These are phyloP conservation scores for Verruconis gallopava DNA, from an alignment of 2,329 filamentous ascomycete genomes.

Conservation along the genomic window DNA sequence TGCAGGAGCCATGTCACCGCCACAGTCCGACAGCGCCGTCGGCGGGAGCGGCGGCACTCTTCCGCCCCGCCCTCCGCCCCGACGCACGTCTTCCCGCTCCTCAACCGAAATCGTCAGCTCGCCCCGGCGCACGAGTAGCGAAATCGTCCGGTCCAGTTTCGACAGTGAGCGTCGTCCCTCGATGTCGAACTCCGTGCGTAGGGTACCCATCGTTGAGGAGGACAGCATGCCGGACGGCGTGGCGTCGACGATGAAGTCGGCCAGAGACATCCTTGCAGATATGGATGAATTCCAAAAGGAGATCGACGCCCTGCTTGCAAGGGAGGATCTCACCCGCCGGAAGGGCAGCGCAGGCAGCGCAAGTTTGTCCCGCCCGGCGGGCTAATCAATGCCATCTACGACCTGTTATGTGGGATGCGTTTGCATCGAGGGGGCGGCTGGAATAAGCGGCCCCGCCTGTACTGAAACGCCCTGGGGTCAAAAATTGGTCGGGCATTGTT, in stretches of 20 bases:
- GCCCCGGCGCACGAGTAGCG: constrained; percentile 3
- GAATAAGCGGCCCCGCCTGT: no score
- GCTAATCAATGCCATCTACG: no score
- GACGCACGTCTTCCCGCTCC: constrained; percentile 1
- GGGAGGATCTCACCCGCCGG: constrained; percentile 3
- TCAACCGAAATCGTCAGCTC: constrained; percentile 7
- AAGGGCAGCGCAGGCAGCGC: not conserved
- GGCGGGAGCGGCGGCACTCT: not conserved
- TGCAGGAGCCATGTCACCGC: not conserved
- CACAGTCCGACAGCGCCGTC: not conserved
- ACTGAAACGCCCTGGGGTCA: no score
- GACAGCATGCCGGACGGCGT: not conserved
- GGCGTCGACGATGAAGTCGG: constrained; percentile 2
- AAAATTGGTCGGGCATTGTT: no score
- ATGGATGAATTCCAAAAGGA: constrained; percentile 12
- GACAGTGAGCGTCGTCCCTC: constrained; percentile 2
- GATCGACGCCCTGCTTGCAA: constrained; percentile 10
- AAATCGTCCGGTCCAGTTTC: constrained; percentile 3
- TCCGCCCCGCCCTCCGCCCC: constrained; percentile 2
- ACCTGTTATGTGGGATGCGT: no score
- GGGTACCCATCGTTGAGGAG: constrained; percentile 2
- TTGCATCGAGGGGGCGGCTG: no score
- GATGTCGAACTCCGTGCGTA: constrained; percentile 1
- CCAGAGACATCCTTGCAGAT: constrained; percentile 9
- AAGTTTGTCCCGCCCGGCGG: no score